Percentiles rank a stretch among this genome's conserved stretches.
Conservation (phyloP, 495 filamentous ascomycete species). For the Cetradonia linearis region DNA sequence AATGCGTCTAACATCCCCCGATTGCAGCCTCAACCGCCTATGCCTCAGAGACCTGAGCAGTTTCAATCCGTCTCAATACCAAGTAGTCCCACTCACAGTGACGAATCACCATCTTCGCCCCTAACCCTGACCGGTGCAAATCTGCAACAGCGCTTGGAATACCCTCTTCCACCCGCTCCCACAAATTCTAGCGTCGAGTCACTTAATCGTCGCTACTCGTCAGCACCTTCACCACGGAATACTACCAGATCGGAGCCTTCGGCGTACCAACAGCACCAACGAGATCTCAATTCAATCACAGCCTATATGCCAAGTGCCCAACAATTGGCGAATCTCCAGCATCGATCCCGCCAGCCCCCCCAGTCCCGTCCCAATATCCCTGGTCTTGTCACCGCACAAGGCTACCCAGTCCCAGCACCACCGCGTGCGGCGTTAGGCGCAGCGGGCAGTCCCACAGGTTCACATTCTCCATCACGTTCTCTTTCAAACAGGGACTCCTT, state of each 20-base stretch:
- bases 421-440: constrained; percentile 25
- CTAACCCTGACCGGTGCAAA: constrained; percentile 24
- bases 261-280: constrained; percentile 3
- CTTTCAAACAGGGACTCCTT: constrained; percentile 15
- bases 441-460: constrained; percentile 32
- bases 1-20: constrained; percentile 6
- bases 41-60: constrained; percentile 9
- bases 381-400: constrained; percentile 8
- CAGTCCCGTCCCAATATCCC: constrained; percentile 13
- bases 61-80: constrained; percentile 21
- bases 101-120: constrained; percentile 14
- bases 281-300: constrained; percentile 12
- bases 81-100: constrained; percentile 19
- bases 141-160: constrained; percentile 23
- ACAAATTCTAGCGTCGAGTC: constrained; percentile 16
- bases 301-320: constrained; percentile 23
- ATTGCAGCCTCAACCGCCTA: constrained; percentile 11
- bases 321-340: constrained; percentile 25
- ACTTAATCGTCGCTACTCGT: constrained; percentile 8
- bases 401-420: constrained; percentile 20
- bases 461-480: constrained; percentile 18
- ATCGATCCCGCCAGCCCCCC: constrained; percentile 23
- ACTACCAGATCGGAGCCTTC: constrained; percentile 6
- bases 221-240: not conserved
- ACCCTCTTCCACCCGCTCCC: constrained; percentile 23